Conservation (phyloP, 345 rosid genomes). For the Cardamine occulta region DNA sequence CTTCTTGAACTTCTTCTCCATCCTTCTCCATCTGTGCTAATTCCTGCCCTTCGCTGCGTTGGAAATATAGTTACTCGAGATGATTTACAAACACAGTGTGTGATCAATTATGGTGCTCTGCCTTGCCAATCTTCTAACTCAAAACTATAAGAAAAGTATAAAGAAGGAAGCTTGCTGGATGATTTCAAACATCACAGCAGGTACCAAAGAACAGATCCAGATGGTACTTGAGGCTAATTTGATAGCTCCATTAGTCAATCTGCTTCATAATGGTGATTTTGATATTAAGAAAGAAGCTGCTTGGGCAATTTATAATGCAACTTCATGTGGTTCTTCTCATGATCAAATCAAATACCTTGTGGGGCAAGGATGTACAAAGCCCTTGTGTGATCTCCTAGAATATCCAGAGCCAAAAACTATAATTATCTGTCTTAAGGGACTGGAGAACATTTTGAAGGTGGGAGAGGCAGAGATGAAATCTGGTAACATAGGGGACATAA, state of each 20-base stretch:
- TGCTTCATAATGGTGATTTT: neutral
- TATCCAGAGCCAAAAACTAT: too few species aligned
- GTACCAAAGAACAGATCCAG: neutral
- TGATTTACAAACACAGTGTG: neutral
- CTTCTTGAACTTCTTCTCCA: neutral
- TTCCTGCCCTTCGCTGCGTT: neutral
- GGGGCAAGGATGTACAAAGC: neutral
- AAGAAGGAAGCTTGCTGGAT: neutral
- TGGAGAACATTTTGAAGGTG: too few species aligned
- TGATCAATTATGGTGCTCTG: neutral
- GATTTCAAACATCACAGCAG: neutral
- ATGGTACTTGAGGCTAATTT: neutral
- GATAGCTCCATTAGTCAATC: neutral
- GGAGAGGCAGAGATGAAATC: too few species aligned
- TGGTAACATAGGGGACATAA: too few species aligned
- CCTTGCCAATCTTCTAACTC: neutral
- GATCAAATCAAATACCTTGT: neutral
- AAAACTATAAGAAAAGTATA: neutral
- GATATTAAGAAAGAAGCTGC: conserved; percentile 1
- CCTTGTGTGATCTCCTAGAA: neutral
- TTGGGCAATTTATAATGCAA: too few species aligned
- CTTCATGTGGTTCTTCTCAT: neutral
- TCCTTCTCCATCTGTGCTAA: neutral
- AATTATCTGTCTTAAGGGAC: too few species aligned
- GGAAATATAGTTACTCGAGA: neutral